Base-by-base conservation (phyloP, 2,329 filamentous ascomycete genomes). In the Elsinoe perseae region DNA sequence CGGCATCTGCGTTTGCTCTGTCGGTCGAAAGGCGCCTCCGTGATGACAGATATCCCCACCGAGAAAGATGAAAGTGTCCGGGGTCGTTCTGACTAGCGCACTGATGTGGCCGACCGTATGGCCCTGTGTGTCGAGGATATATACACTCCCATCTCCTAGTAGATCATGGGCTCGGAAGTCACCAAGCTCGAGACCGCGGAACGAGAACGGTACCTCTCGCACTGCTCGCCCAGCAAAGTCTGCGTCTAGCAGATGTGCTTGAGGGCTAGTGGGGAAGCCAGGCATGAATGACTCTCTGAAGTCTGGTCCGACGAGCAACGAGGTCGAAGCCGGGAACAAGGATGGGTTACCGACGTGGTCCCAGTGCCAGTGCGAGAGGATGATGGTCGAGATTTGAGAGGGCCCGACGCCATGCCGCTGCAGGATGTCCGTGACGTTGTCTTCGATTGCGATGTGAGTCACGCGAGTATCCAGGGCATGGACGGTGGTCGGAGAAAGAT, bases 311-410 rank as follows among this genome's bases (percentile, higher is more conserved):
- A 80, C 77, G 28, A 81, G 61, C 0, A 82, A 61, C 7, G 74
- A 69, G 0, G 77, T 78, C 1, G 61, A 65, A 0, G 61, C 0
- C 0, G 77, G 76, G 50, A 82, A 82, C 0, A 64, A 67, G 0
- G 72, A 71, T 0, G 73, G 69, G 56, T 80, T 74, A 0, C 79
- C 80, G 7, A 73, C 75, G 56, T 82, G 80, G 61, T 82, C 79
- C 64, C 70, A 76, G 53, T 58, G 66, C 61, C 70, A 75, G 59
- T 80, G 76, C 56, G 72, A 74, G 64, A 68, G 69, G 23, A 75
- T 66, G 1, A 75, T 60, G 20, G 69, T 67, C 40, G 73, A 68
- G 30, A 76, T 68, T 0, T 62, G 58, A 1, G 62, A 53, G 1
- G 64, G 58, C 6, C 66, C 56, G 3, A 74, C 60, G 1, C 68